Conservation (phyloP, 768 basidiomycete genomes). For the Dioszegia aurantiaca region DNA sequence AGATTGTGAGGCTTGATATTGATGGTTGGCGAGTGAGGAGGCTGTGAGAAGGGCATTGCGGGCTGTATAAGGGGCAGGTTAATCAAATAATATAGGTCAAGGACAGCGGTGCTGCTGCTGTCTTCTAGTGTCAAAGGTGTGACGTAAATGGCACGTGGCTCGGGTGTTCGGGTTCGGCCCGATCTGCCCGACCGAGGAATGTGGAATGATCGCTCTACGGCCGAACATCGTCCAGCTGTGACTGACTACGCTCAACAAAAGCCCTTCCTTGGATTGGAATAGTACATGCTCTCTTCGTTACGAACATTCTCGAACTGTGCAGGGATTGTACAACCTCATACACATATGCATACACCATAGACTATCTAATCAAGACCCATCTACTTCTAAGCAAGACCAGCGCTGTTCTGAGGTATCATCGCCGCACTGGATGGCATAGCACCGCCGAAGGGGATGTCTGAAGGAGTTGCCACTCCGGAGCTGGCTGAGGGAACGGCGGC, state of each 20-base stretch:
- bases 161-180: too few species aligned
- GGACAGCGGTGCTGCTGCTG: too few species aligned
- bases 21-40: slow-evolving; percentile 28
- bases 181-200: too few species aligned
- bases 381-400: slow-evolving; percentile 8
- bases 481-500: slow-evolving; percentile 10
- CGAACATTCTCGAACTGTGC: too few species aligned
- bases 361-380: background rate
- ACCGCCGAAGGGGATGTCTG: slow-evolving; percentile 11
- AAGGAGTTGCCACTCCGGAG: background rate
- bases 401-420: slow-evolving; percentile 15
- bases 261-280: too few species aligned
- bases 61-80: background rate
- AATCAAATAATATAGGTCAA: background rate
- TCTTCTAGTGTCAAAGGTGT: too few species aligned
- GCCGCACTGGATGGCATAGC: slow-evolving; percentile 1
- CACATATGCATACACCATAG: slow-evolving; percentile 7
- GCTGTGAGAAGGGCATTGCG: slow-evolving; percentile 15
- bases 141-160: too few species aligned
- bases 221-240: too few species aligned
- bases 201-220: too few species aligned
- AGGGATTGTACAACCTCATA: too few species aligned
- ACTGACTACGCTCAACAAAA: too few species aligned
- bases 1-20: slow-evolving; percentile 29
- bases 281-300: too few species aligned